A percentile compares a stretch with the other conserved stretches of the same genome.
Conservation (phyloP, 495 filamentous ascomycete species). For the Jackrogersella minutella region DNA sequence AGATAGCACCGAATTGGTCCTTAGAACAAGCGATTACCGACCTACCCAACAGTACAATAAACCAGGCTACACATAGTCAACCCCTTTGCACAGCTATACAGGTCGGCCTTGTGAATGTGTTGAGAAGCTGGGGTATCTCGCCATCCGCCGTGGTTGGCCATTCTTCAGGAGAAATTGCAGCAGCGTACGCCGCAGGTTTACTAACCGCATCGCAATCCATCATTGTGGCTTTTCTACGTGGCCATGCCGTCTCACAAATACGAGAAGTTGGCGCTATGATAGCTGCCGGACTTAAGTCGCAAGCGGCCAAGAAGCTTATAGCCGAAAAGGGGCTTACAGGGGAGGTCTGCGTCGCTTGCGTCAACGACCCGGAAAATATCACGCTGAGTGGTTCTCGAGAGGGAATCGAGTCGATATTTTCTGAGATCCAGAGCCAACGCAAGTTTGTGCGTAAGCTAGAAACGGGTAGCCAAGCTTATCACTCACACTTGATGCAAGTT, state of each 20-base stretch:
- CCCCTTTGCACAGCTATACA: conserved; percentile 61
- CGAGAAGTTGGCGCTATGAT: conserved; percentile 50
- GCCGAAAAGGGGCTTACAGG: not conserved
- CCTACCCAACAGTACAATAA: not conserved
- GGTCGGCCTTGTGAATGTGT: conserved; percentile 59
- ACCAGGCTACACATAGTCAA: conserved; percentile 49
- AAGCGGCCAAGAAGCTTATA: conserved; percentile 23
- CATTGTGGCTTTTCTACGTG: conserved; percentile 56
- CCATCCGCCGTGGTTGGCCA: conserved; percentile 65
- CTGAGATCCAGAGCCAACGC: conserved; percentile 38
- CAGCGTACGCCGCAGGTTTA: conserved; percentile 56
- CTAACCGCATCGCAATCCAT: conserved; percentile 57
- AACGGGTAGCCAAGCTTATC: conserved; percentile 53
- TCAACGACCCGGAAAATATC: conserved; percentile 56
- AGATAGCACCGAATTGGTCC: conserved; percentile 19
- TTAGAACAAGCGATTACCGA: conserved; percentile 13
- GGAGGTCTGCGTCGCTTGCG: conserved; percentile 54
- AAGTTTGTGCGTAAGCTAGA: conserved; percentile 45
- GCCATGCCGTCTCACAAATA: conserved; percentile 47
- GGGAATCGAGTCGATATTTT: conserved; percentile 46
- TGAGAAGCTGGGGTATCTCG: conserved; percentile 57
- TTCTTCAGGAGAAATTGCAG: conserved; percentile 70
- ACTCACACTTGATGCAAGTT: conserved; percentile 53
- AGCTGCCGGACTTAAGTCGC: not conserved
- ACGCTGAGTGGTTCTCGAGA: conserved; percentile 57